Evolutionary conservation across 192 early-diverging fungal species (phyloP), one percentile per base, ranked within the genome.

Genomic region (Lobosporangium transversale): DNA sequence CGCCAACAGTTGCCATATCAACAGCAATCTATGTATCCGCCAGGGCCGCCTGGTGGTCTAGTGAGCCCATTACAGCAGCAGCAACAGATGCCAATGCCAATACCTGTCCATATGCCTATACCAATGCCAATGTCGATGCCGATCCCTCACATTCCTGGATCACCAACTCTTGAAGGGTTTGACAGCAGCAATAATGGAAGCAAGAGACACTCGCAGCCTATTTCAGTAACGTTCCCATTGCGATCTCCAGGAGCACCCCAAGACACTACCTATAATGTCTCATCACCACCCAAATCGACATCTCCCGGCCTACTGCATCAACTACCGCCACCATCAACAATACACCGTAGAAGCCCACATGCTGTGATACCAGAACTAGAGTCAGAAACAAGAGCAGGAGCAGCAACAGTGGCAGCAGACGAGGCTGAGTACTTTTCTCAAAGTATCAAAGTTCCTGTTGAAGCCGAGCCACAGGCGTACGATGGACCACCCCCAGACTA

Each of bases 401-500:
- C n/a, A n/a, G n/a, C n/a, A n/a, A n/a, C n/a, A n/a, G n/a, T n/a
- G n/a, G n/a, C n/a, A n/a, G n/a, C n/a, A n/a, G n/a, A n/a, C n/a
- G n/a, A n/a, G n/a, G n/a, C n/a, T n/a, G n/a, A n/a, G n/a, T n/a
- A n/a, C n/a, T n/a, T n/a, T n/a, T n/a, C n/a, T n/a, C n/a, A n/a
- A n/a, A n/a, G n/a, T n/a, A 65, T 73, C 43, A 35, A 54, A 14
- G 51, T 66, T n/a, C 63, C 71, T 30, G 42, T 53, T 14, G 62
- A 50, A 1, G 47, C 32, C 1, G 54, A 63, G 17, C 0, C 36
- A 29, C 26, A 21, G n/a, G 58, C 17, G 30, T 76, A 76, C 26
- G 73, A 76, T 57, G 73, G 73, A 1, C 73, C 73, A 15, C 73
- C 73, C 17, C 73, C 73, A 3, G 73, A 67, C 32, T 76, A 76